phyloP scores from a whole-genome alignment of 202 grass and related monocot species.

The Schoenoplectus tabernaemontani region DNA sequence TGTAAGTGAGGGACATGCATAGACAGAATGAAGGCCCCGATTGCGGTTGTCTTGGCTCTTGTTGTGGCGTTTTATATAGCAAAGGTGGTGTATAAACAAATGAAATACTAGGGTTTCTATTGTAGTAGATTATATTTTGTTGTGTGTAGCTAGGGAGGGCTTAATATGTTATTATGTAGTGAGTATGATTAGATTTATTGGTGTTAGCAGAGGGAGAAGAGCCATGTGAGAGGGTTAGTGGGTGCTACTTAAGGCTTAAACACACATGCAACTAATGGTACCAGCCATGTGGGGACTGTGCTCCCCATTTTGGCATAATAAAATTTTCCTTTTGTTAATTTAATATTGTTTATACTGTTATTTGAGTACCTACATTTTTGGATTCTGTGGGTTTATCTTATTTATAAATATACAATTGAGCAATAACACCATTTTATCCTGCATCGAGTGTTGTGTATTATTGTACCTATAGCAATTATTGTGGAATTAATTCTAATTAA shows the following conservation, averaged over 20 bases:
- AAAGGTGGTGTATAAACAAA: constrained; percentile 31
- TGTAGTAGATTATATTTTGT: constrained; percentile 17
- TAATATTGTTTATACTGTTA: background rate
- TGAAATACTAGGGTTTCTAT: constrained; percentile 15
- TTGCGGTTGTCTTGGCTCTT: constrained; percentile 51
- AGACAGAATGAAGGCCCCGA: constrained; percentile 57
- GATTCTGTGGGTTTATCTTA: constrained; percentile 10
- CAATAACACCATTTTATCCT: constrained; percentile 2
- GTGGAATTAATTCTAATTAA: constrained; percentile 17
- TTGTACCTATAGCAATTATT: constrained; percentile 27
- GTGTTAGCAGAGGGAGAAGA: constrained; percentile 25
- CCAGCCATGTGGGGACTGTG: constrained; percentile 27
- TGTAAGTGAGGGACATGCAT: constrained; percentile 6
- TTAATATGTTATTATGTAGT: constrained; percentile 22
- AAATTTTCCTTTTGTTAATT: background rate
- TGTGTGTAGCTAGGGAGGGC: background rate
- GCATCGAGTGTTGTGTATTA: constrained; percentile 1
- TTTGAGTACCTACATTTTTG: constrained; percentile 22
- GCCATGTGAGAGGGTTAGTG: constrained; percentile 50
- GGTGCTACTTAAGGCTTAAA: constrained; percentile 43
- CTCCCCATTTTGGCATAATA: constrained; percentile 25
- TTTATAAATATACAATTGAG: background rate
- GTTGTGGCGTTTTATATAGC: constrained; percentile 37
- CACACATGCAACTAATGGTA: constrained; percentile 23
- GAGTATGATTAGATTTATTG: constrained; percentile 19